Base-by-base conservation (phyloP, 2,329 filamentous ascomycete species). In the Leptodontidium sp. region DNA sequence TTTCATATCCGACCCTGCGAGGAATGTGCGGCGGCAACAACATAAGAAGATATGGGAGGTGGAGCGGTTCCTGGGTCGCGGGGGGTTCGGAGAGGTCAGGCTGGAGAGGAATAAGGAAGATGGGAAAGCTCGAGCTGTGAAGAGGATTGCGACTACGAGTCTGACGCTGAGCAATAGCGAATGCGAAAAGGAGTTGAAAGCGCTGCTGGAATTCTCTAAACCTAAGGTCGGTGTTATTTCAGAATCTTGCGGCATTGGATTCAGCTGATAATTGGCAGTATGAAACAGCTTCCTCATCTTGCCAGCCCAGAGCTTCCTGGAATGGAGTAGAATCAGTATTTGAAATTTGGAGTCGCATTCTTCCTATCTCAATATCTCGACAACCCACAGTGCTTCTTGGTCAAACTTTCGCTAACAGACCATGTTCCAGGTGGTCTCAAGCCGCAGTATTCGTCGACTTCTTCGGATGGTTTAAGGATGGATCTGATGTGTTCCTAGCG, bases 401-500 rank as follows among this genome's bases (percentile, higher is more conserved):
- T 21, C 29, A 40, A 40, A 11, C 38, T 40, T 12, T 12, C 11
- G 35, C 40, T 26, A 38, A 29, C 21, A 24, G 14, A 49, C 1
- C 8, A 38, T 24, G 52, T 4, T 21, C n/a, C 15, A 24, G 24
- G 26, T 24, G 45, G 12, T 38, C 21, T 8, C 62, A 65, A 61
- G 52, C 53, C 61, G 53, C 45, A 8, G 61, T 64, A 1, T 70
- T 80, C 63, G 77, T 79, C 4, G 68, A 80, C 55, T 80, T 76
- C 1, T 76, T 75, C 43, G 80, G 80, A 1, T 82, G 77, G 66
- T 68, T 65, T 45, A 47, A 80, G 61, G 69, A 72, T 50, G 47
- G 69, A 2, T 68, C 72, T 59, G 58, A 55, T 11, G 55, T 82
- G 1, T 68, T 61, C 26, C 35, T 70, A 12, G 67, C 64, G 8